Evolutionary conservation across 1,284 basidiomycete genomes (phyloP), one percentile per base, ranked within the genome.

Genomic region (Sanghuangporus sanghuang): DNA sequence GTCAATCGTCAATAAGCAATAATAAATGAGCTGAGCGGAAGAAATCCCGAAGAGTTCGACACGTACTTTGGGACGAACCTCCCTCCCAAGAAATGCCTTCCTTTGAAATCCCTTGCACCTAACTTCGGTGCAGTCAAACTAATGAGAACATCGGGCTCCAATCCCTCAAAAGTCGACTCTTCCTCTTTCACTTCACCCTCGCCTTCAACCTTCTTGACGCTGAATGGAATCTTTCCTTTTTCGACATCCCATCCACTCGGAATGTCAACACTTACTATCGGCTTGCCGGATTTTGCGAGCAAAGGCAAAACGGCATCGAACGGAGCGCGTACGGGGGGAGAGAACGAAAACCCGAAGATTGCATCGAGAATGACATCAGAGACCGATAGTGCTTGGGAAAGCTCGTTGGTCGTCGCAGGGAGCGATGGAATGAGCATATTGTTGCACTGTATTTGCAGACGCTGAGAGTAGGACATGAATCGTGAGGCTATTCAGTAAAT

Each of bases 301-400:
- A 90, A 77, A 1, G 84, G 80, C 2, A 99, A 81, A 14, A 89
- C 87, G 0, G 75, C 71, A 69, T 94, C 87, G 75, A 98, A 99
- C 0, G 97, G 97, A 2, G 90, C 77, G 11, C 97, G 88, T 5
- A 95, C 82, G 27, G 95, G 95, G 0, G 84, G 90, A 69, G 91
- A 82, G 84, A 98, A 99, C 1, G 95, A 97, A 78, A 99, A 99
- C 3, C 97, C 96, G 70, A 99, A 99, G 67, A 99, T 92, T 8
- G 95, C 93, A 72, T 99, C 97, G 54, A 99, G 80, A 16, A 99
- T 83, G 38, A 98, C 87, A 74, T 98, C 94, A 1, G 87, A 84
- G 21, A 82, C 78, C 4, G 75, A 71, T 6, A 96, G 77, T 0
- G 84, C 85, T 35, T 76, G 71, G 42, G 74, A 72, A 7, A 92